Percentiles rank a stretch among this genome's conserved stretches.
Evolutionary conservation across 2,329 filamentous ascomycete species (phyloP).

Genomic region (Claviceps pazoutovae): DNA sequence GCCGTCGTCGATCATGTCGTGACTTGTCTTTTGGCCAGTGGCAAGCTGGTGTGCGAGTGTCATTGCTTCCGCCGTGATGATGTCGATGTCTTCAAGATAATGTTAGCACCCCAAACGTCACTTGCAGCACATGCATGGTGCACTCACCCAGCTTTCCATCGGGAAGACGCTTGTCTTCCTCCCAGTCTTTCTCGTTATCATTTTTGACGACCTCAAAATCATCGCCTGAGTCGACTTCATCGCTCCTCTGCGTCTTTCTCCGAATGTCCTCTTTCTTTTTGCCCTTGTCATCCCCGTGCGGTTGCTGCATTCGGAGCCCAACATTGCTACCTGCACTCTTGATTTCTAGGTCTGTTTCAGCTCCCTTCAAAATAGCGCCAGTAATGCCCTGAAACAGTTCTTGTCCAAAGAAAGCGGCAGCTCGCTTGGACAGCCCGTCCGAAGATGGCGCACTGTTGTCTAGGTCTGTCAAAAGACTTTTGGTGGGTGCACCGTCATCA

Average conservation of each 20-base stretch:
- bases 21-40: slow-evolving; percentile 64
- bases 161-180: slow-evolving; percentile 46
- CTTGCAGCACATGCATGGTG: background rate
- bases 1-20: slow-evolving; percentile 75
- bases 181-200: slow-evolving; percentile 46
- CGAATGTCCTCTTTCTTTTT: slow-evolving; percentile 11
- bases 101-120: slow-evolving; percentile 7
- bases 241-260: slow-evolving; percentile 1
- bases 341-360: slow-evolving; percentile 28
- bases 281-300: background rate
- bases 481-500: slow-evolving; percentile 14
- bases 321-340: slow-evolving; percentile 18
- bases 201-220: slow-evolving; percentile 50
- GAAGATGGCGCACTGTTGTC: slow-evolving; percentile 30
- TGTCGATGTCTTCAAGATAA: slow-evolving; percentile 61
- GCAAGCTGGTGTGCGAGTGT: slow-evolving; percentile 86
- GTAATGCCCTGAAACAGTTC: slow-evolving; percentile 67
- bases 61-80: slow-evolving; percentile 99
- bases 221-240: slow-evolving; percentile 28
- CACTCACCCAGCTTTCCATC: slow-evolving; percentile 47
- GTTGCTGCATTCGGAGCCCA: background rate
- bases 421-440: slow-evolving; percentile 60
- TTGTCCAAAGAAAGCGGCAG: slow-evolving; percentile 82
- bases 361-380: slow-evolving; percentile 39
- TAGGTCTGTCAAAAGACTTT: slow-evolving; percentile 23